phyloP scores from a whole-genome alignment of 176 grass and related monocot genomes.

The Oryza glumipatula region DNA sequence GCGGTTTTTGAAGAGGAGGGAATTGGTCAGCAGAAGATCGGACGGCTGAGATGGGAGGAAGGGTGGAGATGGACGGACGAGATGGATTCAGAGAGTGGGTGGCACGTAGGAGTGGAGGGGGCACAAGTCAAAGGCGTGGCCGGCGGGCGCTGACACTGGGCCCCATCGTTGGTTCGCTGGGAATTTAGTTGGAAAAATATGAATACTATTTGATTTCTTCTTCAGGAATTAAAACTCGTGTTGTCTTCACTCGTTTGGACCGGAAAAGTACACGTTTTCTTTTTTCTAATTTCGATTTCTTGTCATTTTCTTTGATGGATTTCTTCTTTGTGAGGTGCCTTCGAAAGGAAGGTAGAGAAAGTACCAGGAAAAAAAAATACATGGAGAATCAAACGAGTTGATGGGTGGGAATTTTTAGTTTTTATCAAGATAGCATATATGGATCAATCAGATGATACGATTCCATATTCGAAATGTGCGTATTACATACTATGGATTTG shows the following conservation, averaged over 20 bases:
- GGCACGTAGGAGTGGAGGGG: neutral
- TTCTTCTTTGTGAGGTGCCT: neutral
- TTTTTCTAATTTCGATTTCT: neutral
- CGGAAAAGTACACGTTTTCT: neutral
- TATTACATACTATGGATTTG: neutral
- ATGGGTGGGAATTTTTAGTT: neutral
- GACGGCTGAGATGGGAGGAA: neutral
- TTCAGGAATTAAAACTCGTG: neutral
- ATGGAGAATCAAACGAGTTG: neutral
- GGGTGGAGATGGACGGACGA: neutral
- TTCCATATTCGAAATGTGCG: neutral
- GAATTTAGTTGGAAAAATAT: neutral
- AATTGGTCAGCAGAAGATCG: neutral
- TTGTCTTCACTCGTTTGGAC: neutral
- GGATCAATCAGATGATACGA: neutral
- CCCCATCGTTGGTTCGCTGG: neutral
- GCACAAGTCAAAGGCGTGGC: neutral
- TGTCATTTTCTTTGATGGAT: neutral
- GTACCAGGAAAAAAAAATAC: neutral
- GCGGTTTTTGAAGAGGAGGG: slow-evolving; percentile 15
- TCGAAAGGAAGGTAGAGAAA: neutral
- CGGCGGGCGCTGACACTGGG: slow-evolving; percentile 14
- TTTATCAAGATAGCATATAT: neutral
- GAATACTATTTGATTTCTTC: neutral
- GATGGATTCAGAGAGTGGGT: neutral